Evolutionary conservation across 2,329 filamentous ascomycete species (phyloP), one percentile per base, ranked within the genome.

Genomic region (Pseudonectria buxi): DNA sequence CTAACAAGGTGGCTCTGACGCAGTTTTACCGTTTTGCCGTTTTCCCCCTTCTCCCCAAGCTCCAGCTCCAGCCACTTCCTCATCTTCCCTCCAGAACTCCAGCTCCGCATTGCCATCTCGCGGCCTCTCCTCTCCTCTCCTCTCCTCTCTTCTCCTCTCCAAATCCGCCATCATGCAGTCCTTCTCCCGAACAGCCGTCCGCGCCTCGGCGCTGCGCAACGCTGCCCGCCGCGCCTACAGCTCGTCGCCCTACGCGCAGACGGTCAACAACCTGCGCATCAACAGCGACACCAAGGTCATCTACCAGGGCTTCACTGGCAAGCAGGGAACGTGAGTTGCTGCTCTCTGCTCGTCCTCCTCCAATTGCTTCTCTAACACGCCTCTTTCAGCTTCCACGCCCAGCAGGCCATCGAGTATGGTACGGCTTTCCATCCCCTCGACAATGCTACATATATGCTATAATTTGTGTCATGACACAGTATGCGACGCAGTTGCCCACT

Each of bases 341-440:
- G 6, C 26, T 13, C 32, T 39, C 28, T 24, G 22, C 14, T 33
- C 14, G 13, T 24, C 11, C 7, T 9, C 3, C 28, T 13, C 15
- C 16, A 27, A 22, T 25, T 18, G 28, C 29, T 18, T 31, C 15
- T 30, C 43, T 53, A 36, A 53, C 34, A 24, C 22, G 35, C 30
- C 40, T 30, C 18, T 22, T 22, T 9, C 53, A 96, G 90, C 55
- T 98, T 98, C 76, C 92, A 98, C 67, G 92, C 92, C 50, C 78
- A 87, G 64, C 89, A 95, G 72, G 92, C 92, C 51, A 95, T 98
- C 67, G 92, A 94, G 67, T 98, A 98, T 69, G 92, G 87, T 94
- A 86, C 62, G 64, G 18, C 18, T 22, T 6, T 22, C 18, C 18
- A 22, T 22, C 9, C 9, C 18, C 5, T 22, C 18, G 47, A 37